Evolutionary conservation across 805 yeast genomes (phyloP).

Genomic region (Kuraishia capsulata): DNA sequence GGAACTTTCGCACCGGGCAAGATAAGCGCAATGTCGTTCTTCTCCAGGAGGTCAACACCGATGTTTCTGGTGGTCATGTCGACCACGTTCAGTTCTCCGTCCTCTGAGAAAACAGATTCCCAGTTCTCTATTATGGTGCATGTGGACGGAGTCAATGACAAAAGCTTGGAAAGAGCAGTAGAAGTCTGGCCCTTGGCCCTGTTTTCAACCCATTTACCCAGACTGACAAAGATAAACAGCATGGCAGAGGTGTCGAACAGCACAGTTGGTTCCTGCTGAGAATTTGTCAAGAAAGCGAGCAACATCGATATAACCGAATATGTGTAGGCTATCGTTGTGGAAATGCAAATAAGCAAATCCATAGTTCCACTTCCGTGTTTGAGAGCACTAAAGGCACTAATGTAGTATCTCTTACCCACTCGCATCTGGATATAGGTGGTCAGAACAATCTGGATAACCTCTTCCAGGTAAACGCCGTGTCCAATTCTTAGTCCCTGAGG

Average conservation of each 20-base stretch:
- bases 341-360: slow-evolving; percentile 84
- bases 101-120: background rate
- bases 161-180: slow-evolving; percentile 70
- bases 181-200: slow-evolving; percentile 93
- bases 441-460: slow-evolving; percentile 48
- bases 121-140: slow-evolving; percentile 53
- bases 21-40: slow-evolving; percentile 66
- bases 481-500: slow-evolving; percentile 11
- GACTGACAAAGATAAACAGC: slow-evolving; percentile 73
- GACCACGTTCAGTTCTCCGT: background rate
- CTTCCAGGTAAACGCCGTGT: slow-evolving; percentile 58
- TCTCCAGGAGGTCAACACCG: slow-evolving; percentile 71
- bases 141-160: slow-evolving; percentile 71
- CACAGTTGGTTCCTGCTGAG: slow-evolving; percentile 47
- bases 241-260: slow-evolving; percentile 83
- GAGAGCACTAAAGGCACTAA: slow-evolving; percentile 55
- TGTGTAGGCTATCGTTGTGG: slow-evolving; percentile 69
- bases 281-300: slow-evolving; percentile 33
- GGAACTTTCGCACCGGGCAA: slow-evolving; percentile 86
- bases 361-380: slow-evolving; percentile 71
- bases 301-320: slow-evolving; percentile 64
- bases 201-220: slow-evolving; percentile 89
- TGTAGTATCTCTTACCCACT: slow-evolving; percentile 61
- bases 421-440: slow-evolving; percentile 54
- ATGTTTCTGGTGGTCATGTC: slow-evolving; percentile 34